These are phyloP conservation scores for Colletotrichum agaves DNA, from an alignment of 2,329 filamentous ascomycete species.

Conservation along the genomic window DNA sequence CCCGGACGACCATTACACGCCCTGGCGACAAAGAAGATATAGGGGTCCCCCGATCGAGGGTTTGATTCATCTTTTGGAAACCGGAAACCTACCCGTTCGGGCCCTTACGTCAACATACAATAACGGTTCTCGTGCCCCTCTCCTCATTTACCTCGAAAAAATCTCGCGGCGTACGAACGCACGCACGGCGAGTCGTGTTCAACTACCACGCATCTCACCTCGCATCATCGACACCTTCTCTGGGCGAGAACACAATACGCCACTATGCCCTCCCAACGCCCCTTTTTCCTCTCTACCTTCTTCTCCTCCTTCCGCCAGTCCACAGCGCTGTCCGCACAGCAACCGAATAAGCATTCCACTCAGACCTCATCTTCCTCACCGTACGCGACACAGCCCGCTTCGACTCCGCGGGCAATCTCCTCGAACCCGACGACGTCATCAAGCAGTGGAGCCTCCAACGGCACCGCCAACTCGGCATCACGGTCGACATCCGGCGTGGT, in stretches of 20 bases:
- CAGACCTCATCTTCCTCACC: slow-evolving; percentile 30
- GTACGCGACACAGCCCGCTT: slow-evolving; percentile 34
- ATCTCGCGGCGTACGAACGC: slow-evolving; percentile 11
- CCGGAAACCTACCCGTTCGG: slow-evolving; percentile 13
- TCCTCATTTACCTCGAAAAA: neutral
- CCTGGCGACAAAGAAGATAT: slow-evolving; percentile 7
- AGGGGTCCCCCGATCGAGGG: slow-evolving; percentile 29
- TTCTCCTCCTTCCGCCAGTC: slow-evolving; percentile 64
- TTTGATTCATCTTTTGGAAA: slow-evolving; percentile 17
- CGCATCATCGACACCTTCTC: neutral
- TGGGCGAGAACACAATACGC: neutral
- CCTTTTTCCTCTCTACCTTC: slow-evolving; percentile 67
- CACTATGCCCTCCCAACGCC: slow-evolving; percentile 63
- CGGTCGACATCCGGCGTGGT: slow-evolving; percentile 41
- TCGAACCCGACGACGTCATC: slow-evolving; percentile 19
- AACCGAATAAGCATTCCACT: slow-evolving; percentile 37
- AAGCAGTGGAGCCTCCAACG: neutral
- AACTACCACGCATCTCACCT: neutral
- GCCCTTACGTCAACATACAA: slow-evolving; percentile 23
- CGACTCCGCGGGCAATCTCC: slow-evolving; percentile 35
- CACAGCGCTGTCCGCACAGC: slow-evolving; percentile 29
- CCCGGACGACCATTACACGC: slow-evolving; percentile 12
- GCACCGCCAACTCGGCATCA: slow-evolving; percentile 28
- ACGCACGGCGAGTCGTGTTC: neutral
- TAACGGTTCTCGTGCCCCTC: neutral